These are phyloP conservation scores for Syzygium syzygioides DNA, from an alignment of 441 rosid species.

Conservation along the genomic window DNA sequence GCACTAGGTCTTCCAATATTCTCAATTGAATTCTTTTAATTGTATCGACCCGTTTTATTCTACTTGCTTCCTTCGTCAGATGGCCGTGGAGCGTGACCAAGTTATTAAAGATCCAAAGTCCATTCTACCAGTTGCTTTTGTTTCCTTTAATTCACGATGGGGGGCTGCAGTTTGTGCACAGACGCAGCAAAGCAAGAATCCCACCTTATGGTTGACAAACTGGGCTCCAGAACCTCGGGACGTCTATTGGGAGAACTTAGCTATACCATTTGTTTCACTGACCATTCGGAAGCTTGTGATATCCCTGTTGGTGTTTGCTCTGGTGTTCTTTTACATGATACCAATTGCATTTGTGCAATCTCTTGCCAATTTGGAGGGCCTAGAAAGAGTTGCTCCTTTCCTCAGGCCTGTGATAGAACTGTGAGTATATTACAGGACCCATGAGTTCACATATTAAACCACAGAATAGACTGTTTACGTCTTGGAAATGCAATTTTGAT, in stretches of 20 bases:
- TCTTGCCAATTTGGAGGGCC: slow-evolving; percentile 93
- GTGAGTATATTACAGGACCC: slow-evolving; percentile 37
- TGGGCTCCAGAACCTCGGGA: slow-evolving; percentile 98
- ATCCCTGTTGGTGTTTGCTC: slow-evolving; percentile 61
- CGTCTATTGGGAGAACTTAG: slow-evolving; percentile 81
- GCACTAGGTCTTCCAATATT: not conserved
- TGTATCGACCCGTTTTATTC: not conserved
- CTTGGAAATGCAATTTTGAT: not conserved
- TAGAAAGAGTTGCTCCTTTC: slow-evolving; percentile 89
- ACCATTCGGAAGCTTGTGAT: slow-evolving; percentile 69
- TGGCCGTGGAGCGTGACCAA: slow-evolving; percentile 67
- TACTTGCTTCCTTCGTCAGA: slow-evolving; percentile 27
- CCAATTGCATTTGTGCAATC: slow-evolving; percentile 98
- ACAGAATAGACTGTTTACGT: not conserved
- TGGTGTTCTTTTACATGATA: slow-evolving; percentile 97
- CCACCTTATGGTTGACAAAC: slow-evolving; percentile 81
- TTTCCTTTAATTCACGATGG: slow-evolving; percentile 90
- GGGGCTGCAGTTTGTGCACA: slow-evolving; percentile 98
- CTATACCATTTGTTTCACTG: slow-evolving; percentile 91
- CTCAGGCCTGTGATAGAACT: slow-evolving; percentile 79
- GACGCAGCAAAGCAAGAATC: slow-evolving; percentile 91
- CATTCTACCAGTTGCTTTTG: slow-evolving; percentile 76
- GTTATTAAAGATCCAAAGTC: slow-evolving; percentile 62
- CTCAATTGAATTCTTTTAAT: not conserved
- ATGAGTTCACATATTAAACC: not conserved